These are phyloP conservation scores for Penicillium steckii DNA, from an alignment of 495 filamentous ascomycete genomes.

Conservation along the genomic window DNA sequence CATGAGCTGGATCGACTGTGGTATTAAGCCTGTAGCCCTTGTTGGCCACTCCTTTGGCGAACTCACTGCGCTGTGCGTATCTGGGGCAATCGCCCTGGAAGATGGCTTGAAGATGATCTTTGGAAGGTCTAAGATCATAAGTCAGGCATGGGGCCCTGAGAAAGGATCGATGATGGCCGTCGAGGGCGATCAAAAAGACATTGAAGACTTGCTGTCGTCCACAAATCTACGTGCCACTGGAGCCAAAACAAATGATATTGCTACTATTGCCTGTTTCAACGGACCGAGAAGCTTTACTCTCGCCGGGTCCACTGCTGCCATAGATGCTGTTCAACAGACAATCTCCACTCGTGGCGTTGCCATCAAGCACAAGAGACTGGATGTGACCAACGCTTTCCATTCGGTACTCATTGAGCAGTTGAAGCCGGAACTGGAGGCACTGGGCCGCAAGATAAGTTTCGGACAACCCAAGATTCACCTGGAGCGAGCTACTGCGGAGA, in stretches of 20 bases:
- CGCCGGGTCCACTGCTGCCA: slow-evolving; percentile 37
- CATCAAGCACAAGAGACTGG: slow-evolving; percentile 30
- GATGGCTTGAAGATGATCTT: slow-evolving; percentile 43
- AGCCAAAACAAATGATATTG: background rate
- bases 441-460: slow-evolving; percentile 25
- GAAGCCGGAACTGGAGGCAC: slow-evolving; percentile 20
- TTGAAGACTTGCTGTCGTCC: slow-evolving; percentile 11
- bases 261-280: slow-evolving; percentile 50
- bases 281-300: slow-evolving; percentile 45
- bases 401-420: slow-evolving; percentile 44
- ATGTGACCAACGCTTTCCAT: slow-evolving; percentile 55
- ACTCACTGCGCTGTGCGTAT: slow-evolving; percentile 41
- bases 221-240: background rate
- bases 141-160: slow-evolving; percentile 45
- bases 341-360: background rate
- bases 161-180: slow-evolving; percentile 51
- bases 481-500: slow-evolving; percentile 29
- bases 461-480: slow-evolving; percentile 26
- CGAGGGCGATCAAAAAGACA: slow-evolving; percentile 26
- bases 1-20: slow-evolving; percentile 46
- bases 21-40: slow-evolving; percentile 25
- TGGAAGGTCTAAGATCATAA: slow-evolving; percentile 43
- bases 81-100: slow-evolving; percentile 27
- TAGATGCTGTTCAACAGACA: slow-evolving; percentile 19
- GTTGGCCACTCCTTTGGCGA: slow-evolving; percentile 55